phyloP scores from a whole-genome alignment of 23 red algal species.

The Chondrus crispus region DNA sequence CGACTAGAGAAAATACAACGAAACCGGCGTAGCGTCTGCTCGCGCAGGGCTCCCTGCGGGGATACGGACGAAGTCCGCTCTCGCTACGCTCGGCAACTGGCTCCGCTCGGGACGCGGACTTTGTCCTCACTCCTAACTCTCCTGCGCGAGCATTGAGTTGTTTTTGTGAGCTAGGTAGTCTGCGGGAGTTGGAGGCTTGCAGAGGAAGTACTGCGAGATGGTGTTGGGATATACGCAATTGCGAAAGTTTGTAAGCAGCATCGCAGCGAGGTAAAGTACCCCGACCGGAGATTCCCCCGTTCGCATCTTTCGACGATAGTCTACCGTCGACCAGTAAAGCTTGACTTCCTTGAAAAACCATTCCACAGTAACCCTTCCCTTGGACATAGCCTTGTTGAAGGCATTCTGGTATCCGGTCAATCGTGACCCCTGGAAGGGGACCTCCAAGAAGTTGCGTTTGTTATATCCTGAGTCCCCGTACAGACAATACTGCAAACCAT shows the following conservation, averaged over 20 bases:
- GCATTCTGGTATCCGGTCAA: background rate
- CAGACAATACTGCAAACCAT: slow-evolving; percentile 4
- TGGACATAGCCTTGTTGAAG: slow-evolving; percentile 7
- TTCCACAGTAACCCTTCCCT: background rate
- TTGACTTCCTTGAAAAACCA: slow-evolving; percentile 35
- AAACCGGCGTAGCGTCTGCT: too few species aligned
- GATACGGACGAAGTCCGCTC: too few species aligned
- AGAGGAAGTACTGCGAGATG: background rate
- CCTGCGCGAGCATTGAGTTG: too few species aligned
- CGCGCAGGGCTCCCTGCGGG: too few species aligned
- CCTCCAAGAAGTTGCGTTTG: background rate
- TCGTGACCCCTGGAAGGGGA: background rate
- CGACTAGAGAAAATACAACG: too few species aligned
- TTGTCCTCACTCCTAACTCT: too few species aligned
- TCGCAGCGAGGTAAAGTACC: background rate
- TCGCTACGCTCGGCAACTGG: too few species aligned
- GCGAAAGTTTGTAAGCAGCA: background rate
- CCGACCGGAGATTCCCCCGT: background rate
- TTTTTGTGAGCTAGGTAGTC: background rate
- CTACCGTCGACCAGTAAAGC: background rate
- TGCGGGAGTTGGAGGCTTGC: background rate
- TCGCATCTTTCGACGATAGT: background rate
- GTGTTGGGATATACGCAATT: background rate
- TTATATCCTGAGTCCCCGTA: slow-evolving; percentile 29
- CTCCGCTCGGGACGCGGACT: too few species aligned